Percentiles rank a stretch among this genome's conserved stretches.
These are phyloP conservation scores for Pseudognaphalium luteoalbum DNA, from an alignment of 129 eudicot species.

Conservation along the genomic window DNA sequence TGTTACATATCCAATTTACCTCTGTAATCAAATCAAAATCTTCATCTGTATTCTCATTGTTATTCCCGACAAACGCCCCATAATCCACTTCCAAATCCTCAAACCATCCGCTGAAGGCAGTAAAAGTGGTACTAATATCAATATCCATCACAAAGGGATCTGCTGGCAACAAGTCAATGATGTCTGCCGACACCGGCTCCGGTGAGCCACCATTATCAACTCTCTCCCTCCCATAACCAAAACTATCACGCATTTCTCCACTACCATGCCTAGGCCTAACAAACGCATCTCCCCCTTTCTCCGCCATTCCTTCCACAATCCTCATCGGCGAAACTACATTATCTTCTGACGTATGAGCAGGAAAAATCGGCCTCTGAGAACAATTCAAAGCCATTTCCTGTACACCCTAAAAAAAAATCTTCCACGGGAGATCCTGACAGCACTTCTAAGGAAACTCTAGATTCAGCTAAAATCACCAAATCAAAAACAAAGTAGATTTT, in stretches of 20 bases:
- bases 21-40: conserved; percentile 52
- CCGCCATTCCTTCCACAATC: conserved; percentile 53
- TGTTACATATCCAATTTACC: conserved; percentile 48
- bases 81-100: conserved; percentile 66
- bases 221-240: conserved; percentile 49
- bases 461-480: conserved; percentile 26
- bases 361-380: conserved; percentile 64
- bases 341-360: conserved; percentile 55
- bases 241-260: conserved; percentile 33
- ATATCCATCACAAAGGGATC: conserved; percentile 93
- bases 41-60: conserved; percentile 31
- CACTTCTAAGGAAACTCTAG: conserved; percentile 20
- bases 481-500: conserved; percentile 27
- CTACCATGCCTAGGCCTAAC: conserved; percentile 29
- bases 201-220: conserved; percentile 40
- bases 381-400: conserved; percentile 79
- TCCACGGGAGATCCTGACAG: background rate
- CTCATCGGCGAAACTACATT: conserved; percentile 52
- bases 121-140: conserved; percentile 56
- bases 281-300: conserved; percentile 42
- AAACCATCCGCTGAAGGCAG: conserved; percentile 76
- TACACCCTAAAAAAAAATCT: background rate
- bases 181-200: conserved; percentile 46
- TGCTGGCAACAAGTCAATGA: conserved; percentile 68
- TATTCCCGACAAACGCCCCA: conserved; percentile 43